phyloP scores from a whole-genome alignment of 2,329 filamentous ascomycete genomes.

The Aureobasidium sp. region DNA sequence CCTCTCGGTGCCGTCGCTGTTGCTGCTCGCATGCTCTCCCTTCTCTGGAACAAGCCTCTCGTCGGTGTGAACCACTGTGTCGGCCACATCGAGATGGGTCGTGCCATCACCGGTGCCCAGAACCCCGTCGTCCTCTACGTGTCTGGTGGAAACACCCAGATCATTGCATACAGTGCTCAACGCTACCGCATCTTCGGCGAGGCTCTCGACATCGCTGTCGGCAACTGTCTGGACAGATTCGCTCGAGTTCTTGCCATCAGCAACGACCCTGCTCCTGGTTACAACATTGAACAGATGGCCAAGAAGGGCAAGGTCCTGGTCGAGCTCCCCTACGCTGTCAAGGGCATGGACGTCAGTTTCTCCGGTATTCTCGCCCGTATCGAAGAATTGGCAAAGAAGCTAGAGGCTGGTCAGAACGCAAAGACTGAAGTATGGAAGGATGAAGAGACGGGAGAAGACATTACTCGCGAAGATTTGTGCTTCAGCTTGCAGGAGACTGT shows the following conservation, averaged over 20 bases:
- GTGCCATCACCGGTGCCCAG: constrained; percentile 77
- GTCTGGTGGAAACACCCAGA: constrained; percentile 91
- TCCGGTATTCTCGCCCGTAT: constrained; percentile 80
- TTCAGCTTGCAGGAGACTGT: constrained; percentile 94
- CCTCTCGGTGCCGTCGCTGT: constrained; percentile 81
- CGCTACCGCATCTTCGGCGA: constrained; percentile 97
- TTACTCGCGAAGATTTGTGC: constrained; percentile 79
- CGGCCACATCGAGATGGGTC: constrained; percentile 97
- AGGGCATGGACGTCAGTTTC: constrained; percentile 98
- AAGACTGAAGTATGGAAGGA: constrained; percentile 24
- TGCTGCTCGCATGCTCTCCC: constrained; percentile 67
- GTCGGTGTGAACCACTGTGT: constrained; percentile 98
- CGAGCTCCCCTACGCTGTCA: constrained; percentile 90
- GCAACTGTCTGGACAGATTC: constrained; percentile 94
- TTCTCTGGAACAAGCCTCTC: constrained; percentile 82
- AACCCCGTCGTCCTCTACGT: constrained; percentile 97
- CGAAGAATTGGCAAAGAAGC: constrained; percentile 67
- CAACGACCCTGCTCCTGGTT: constrained; percentile 93
- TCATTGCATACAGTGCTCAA: constrained; percentile 91
- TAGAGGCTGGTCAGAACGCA: constrained; percentile 33
- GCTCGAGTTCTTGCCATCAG: constrained; percentile 82
- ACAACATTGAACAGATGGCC: constrained; percentile 95
- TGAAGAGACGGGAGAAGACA: constrained; percentile 43
- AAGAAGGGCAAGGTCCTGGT: constrained; percentile 63
- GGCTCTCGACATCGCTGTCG: constrained; percentile 93